Conservation (phyloP, 176 grass and related monocot species). For the Musa itinerans region DNA sequence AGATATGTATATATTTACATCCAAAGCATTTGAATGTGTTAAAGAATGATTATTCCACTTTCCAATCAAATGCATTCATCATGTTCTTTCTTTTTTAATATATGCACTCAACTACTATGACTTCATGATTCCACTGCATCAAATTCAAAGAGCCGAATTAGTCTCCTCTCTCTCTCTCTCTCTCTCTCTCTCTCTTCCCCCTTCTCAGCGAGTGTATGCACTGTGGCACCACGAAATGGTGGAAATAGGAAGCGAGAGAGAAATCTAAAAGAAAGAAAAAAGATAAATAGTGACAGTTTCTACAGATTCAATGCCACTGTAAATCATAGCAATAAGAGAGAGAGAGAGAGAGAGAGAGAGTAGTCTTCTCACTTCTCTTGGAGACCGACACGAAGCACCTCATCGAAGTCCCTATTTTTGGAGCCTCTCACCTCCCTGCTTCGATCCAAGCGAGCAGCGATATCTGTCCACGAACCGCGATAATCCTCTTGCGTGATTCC, state of each 20-base stretch:
- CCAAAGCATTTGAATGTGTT: no score
- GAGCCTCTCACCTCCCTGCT: neutral
- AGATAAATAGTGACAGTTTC: neutral
- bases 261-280: neutral
- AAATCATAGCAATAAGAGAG: neutral
- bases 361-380: neutral
- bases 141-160: neutral
- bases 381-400: constrained; percentile 5
- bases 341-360: neutral
- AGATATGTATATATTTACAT: no score
- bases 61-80: neutral
- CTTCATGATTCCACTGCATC: neutral
- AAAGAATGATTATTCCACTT: neutral
- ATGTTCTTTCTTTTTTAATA: neutral
- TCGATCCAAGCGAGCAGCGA: neutral
- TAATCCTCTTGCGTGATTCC: neutral
- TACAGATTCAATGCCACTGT: neutral
- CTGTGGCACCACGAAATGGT: neutral
- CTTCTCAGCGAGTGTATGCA: neutral
- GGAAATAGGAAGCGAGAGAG: neutral
- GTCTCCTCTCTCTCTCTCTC: neutral
- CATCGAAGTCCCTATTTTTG: neutral
- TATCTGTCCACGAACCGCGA: neutral
- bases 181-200: neutral
- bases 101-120: neutral